Percentiles rank a stretch among this genome's conserved stretches.
Evolutionary conservation across 768 basidiomycete genomes (phyloP).

Genomic region (Boletus fagicola): DNA sequence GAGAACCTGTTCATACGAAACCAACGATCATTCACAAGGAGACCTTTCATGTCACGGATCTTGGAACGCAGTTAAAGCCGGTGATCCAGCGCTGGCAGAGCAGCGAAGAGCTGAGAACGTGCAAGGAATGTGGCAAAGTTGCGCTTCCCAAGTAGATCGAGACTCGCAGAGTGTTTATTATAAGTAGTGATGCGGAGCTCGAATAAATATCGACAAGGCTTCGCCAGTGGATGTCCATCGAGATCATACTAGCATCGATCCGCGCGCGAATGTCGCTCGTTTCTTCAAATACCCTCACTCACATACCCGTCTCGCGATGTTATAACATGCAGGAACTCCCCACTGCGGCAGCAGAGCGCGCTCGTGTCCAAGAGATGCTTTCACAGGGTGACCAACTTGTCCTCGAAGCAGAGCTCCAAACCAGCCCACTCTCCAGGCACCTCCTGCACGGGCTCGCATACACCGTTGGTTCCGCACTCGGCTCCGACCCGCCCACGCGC

Average conservation of each 20-base stretch:
- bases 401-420: conserved; percentile 17
- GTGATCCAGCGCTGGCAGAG: conserved; percentile 84
- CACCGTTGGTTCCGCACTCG: conserved; percentile 58
- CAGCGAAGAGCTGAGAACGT: conserved; percentile 61
- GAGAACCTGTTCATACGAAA: conserved; percentile 50
- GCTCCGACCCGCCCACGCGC: conserved; percentile 46
- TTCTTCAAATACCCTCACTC: background rate
- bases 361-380: conserved; percentile 28
- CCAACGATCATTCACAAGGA: conserved; percentile 85
- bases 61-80: conserved; percentile 92
- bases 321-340: conserved; percentile 45
- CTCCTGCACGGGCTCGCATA: conserved; percentile 54
- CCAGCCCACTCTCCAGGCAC: conserved; percentile 42
- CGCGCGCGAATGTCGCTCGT: background rate
- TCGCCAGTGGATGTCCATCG: background rate
- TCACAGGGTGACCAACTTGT: conserved; percentile 3
- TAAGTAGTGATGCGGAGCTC: conserved; percentile 12
- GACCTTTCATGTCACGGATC: conserved; percentile 81
- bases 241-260: background rate
- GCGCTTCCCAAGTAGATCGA: conserved; percentile 48
- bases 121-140: conserved; percentile 64
- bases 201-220: conserved; percentile 11
- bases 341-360: conserved; percentile 37
- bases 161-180: background rate
- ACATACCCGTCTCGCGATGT: conserved; percentile 37